These are phyloP conservation scores for Rhodotorula graminis DNA, from an alignment of 768 basidiomycete species.

Conservation along the genomic window DNA sequence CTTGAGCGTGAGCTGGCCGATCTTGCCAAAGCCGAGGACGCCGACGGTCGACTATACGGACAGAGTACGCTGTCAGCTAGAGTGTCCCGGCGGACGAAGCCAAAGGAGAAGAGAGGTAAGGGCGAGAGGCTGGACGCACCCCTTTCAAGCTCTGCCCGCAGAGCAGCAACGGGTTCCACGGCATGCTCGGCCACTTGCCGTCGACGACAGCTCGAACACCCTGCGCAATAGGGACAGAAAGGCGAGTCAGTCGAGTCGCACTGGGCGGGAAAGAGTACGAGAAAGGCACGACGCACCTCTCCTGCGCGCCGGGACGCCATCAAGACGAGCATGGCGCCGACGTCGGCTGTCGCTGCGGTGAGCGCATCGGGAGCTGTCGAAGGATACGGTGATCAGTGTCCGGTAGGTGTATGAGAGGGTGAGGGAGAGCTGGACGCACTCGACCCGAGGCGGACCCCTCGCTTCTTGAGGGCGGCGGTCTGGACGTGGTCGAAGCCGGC, in stretches of 20 bases:
- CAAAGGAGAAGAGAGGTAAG: background rate
- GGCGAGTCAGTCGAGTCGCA: background rate
- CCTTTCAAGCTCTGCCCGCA: conserved; percentile 59
- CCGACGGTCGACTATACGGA: conserved; percentile 59
- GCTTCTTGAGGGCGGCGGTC: conserved; percentile 57
- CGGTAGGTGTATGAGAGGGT: too few species aligned
- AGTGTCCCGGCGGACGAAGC: too few species aligned
- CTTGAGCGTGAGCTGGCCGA: conserved; percentile 74
- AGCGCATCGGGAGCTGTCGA: conserved; percentile 70
- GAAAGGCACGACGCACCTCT: conserved; percentile 59
- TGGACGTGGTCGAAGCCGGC: conserved; percentile 87
- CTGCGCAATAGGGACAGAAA: background rate
- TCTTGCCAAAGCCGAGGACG: conserved; percentile 86
- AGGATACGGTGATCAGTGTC: background rate
- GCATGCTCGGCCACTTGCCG: conserved; percentile 69
- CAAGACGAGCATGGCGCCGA: conserved; percentile 80
- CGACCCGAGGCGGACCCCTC: conserved; percentile 71
- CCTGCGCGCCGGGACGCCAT: conserved; percentile 86
- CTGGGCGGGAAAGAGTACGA: background rate
- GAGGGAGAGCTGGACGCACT: conserved; percentile 45
- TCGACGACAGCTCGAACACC: conserved; percentile 20
- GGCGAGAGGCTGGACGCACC: conserved; percentile 23
- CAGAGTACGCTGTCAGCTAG: background rate
- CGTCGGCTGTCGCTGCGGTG: conserved; percentile 88
- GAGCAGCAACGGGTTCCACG: conserved; percentile 75